These are phyloP conservation scores for Thymus mandschuricus DNA, from an alignment of 257 asterid genomes.

Conservation along the genomic window DNA sequence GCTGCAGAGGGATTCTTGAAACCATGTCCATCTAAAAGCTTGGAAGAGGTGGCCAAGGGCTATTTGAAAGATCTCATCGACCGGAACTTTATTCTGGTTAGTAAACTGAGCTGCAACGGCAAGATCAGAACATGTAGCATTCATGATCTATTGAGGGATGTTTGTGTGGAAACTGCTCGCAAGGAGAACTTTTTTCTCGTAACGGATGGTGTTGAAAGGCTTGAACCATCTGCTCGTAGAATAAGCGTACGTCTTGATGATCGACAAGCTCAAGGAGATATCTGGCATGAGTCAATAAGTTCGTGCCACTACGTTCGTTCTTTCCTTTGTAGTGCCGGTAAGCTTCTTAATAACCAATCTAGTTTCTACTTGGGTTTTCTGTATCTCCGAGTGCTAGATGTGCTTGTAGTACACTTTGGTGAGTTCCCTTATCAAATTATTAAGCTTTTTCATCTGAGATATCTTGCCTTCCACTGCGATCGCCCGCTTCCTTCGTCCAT, in stretches of 20 bases:
- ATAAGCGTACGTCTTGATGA: no score
- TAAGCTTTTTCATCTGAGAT: constrained; percentile 15
- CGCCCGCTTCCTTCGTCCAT: constrained; percentile 20
- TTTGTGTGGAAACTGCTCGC: not conserved
- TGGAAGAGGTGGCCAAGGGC: not conserved
- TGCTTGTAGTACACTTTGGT: not conserved
- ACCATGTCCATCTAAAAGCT: not conserved
- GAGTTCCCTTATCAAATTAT: constrained; percentile 11
- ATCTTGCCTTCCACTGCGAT: constrained; percentile 28
- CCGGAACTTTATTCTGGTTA: not conserved
- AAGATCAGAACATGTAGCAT: not conserved
- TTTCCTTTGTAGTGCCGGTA: not conserved
- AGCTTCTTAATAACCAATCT: not conserved
- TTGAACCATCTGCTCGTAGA: no score
- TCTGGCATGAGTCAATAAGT: not conserved
- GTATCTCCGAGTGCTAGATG: constrained; percentile 2
- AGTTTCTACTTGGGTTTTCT: not conserved
- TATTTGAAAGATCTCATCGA: not conserved
- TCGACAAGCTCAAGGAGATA: not conserved
- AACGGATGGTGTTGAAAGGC: not conserved
- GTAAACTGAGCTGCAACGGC: not conserved
- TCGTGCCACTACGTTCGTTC: not conserved
- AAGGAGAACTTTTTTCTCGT: no score
- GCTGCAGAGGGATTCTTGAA: constrained; percentile 3
- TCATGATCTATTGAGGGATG: not conserved